These are phyloP conservation scores for Drechslerella stenobrocha DNA, from an alignment of 2,329 filamentous ascomycete species.

Conservation along the genomic window DNA sequence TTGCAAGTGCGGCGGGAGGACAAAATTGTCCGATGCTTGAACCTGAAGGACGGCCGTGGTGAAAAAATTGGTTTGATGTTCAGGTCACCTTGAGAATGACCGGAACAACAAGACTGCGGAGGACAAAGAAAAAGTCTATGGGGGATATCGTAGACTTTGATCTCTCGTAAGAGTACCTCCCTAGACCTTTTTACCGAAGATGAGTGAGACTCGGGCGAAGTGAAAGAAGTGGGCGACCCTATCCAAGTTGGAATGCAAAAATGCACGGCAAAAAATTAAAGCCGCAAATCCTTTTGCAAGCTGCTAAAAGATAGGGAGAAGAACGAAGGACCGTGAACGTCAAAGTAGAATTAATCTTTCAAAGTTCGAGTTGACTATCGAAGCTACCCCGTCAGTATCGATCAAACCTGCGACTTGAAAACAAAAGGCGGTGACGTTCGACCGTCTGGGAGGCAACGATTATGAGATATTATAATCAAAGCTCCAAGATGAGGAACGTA, in stretches of 20 bases:
- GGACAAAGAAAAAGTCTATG: constrained; percentile 49
- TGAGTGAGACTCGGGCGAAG: constrained; percentile 20
- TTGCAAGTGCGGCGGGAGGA: constrained; percentile 80
- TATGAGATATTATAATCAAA: constrained; percentile 29
- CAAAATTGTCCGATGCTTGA: constrained; percentile 70
- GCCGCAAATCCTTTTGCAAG: constrained; percentile 15
- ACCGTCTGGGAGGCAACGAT: background rate
- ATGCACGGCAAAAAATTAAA: constrained; percentile 22
- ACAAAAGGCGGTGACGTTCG: background rate
- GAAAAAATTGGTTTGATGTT: constrained; percentile 41
- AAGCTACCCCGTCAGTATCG: constrained; percentile 47
- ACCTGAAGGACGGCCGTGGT: constrained; percentile 54
- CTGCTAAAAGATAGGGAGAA: constrained; percentile 40
- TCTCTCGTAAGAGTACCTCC: constrained; percentile 23
- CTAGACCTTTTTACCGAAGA: constrained; percentile 25
- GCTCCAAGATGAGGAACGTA: constrained; percentile 50
- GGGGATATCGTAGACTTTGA: constrained; percentile 34
- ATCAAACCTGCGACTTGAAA: constrained; percentile 34
- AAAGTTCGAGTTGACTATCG: constrained; percentile 46
- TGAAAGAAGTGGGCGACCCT: constrained; percentile 3
- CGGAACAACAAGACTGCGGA: constrained; percentile 53
- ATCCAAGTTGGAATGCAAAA: constrained; percentile 19
- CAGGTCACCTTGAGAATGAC: constrained; percentile 40
- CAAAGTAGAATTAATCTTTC: constrained; percentile 40
- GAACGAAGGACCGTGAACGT: constrained; percentile 45